Evolutionary conservation across 2,329 filamentous ascomycete genomes (phyloP), one percentile per base, ranked within the genome.

Genomic region (Diaporthe sp.): DNA sequence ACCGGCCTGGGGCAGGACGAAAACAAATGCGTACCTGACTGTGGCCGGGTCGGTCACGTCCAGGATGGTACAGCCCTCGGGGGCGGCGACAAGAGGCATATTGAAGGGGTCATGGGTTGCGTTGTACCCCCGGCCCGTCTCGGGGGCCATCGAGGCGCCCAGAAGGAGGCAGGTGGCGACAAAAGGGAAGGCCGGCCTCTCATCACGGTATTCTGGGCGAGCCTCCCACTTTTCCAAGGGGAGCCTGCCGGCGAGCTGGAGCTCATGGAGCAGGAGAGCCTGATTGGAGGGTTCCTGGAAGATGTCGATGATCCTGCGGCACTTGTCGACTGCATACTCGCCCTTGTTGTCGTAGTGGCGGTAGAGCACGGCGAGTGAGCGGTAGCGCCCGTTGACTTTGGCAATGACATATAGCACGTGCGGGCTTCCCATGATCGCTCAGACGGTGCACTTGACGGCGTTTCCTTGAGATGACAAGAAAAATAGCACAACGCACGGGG

Each of bases 41-140:
- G 42, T 42, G 12, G 61, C 73, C 4, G 76, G 73, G 63, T 77
- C 44, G 32, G 76, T 71, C 61, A 76, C 72, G 22, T 76, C 63
- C 55, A 78, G 55, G 51, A 78, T 61, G 8, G 77, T 65, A 17
- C 61, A 65, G 42, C 61, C 61, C 42, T 65, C 61, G 10, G 19
- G 12, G 61, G 22, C 39, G 42, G 30, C 27, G 12, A 9, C 25
- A 12, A 35, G 61, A 5, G 27, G 42, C 19, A 35, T 25, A 19
- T 65, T 65, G 61, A 65, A 65, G 42, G 42, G 42, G 5, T 50
- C 42, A 6, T 65, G 61, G 42, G 27, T 65, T 19, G 61, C 61
- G 7, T 65, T 65, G 27, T 50, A 66, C 22, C 61, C 61, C 4
- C 19, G 5, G 1, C 61, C 61, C 15, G 61, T 66, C 44, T 66